These are phyloP conservation scores for Hyphopichia fennica DNA, from an alignment of 1,139 yeast genomes.

Conservation along the genomic window DNA sequence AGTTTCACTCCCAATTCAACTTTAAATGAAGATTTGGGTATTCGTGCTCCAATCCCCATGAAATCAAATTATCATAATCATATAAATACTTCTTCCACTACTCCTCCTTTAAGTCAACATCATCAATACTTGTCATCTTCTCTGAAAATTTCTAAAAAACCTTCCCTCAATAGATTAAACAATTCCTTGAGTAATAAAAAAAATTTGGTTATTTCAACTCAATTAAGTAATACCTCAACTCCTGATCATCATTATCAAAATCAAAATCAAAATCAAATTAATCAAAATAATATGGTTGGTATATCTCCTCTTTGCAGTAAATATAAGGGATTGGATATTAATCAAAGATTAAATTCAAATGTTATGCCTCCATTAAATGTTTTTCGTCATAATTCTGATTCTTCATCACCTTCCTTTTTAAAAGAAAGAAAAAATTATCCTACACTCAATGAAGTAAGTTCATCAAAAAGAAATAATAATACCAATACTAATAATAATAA, in stretches of 20 bases:
- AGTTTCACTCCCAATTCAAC: conserved; percentile 21
- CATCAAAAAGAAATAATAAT: not conserved
- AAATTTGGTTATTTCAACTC: conserved; percentile 19
- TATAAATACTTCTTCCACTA: not conserved
- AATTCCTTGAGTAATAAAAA: conserved; percentile 15
- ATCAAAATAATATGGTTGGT: too few species aligned
- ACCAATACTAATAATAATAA: conserved; percentile 6
- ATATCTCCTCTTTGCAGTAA: conserved; percentile 21
- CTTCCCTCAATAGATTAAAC: conserved; percentile 20
- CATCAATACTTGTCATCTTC: conserved; percentile 12
- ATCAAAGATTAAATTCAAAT: not conserved
- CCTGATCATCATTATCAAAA: conserved; percentile 17
- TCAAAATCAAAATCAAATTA: too few species aligned
- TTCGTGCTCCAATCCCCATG: conserved; percentile 14
- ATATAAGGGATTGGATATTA: conserved; percentile 18
- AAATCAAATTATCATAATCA: conserved; percentile 6
- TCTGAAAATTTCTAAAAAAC: conserved; percentile 20
- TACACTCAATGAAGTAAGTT: conserved; percentile 13
- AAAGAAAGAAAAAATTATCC: conserved; percentile 18
- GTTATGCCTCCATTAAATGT: conserved; percentile 21
- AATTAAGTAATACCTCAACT: conserved; percentile 11
- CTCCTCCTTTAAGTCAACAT: conserved; percentile 10
- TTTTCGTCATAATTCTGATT: conserved; percentile 29
- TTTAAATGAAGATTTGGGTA: conserved; percentile 10
- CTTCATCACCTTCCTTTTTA: conserved; percentile 11